Evolutionary conservation across 2,329 filamentous ascomycete species (phyloP).

Genomic region (Geosmithia putterillii): DNA sequence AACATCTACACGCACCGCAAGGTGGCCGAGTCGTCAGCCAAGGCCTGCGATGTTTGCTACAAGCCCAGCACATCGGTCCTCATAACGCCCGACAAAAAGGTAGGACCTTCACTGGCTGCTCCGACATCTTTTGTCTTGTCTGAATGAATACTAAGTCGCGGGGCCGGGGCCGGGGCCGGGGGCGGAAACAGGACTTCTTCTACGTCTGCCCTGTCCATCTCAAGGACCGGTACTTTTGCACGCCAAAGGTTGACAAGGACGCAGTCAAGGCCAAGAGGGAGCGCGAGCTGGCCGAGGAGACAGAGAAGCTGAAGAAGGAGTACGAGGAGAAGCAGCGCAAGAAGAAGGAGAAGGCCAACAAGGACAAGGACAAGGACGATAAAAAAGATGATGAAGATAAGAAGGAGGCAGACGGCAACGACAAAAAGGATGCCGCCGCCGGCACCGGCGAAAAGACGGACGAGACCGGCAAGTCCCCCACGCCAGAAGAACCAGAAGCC

Average conservation of each 20-base stretch:
- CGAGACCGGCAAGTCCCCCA: constrained; percentile 1
- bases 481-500: constrained; percentile 48
- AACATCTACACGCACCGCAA: constrained; percentile 80
- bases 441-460: constrained; percentile 4
- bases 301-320: constrained; percentile 57
- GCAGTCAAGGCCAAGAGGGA: constrained; percentile 47
- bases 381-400: constrained; percentile 28
- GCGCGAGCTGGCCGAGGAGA: constrained; percentile 51
- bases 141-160: no score
- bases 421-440: constrained; percentile 14
- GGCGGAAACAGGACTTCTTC: constrained; percentile 66
- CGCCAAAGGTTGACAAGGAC: constrained; percentile 59
- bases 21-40: constrained; percentile 74
- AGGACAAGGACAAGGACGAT: constrained; percentile 33
- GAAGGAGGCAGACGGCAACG: constrained; percentile 21
- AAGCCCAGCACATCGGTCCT: constrained; percentile 79
- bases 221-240: constrained; percentile 71
- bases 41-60: constrained; percentile 83
- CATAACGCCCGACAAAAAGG: constrained; percentile 82
- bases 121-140: no score
- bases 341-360: constrained; percentile 54
- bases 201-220: constrained; percentile 79
- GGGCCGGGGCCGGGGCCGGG: no score
- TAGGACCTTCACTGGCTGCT: no score
- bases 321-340: constrained; percentile 62